phyloP scores from a whole-genome alignment of 371 early-diverging fungal species.

The Globomyces sp. region DNA sequence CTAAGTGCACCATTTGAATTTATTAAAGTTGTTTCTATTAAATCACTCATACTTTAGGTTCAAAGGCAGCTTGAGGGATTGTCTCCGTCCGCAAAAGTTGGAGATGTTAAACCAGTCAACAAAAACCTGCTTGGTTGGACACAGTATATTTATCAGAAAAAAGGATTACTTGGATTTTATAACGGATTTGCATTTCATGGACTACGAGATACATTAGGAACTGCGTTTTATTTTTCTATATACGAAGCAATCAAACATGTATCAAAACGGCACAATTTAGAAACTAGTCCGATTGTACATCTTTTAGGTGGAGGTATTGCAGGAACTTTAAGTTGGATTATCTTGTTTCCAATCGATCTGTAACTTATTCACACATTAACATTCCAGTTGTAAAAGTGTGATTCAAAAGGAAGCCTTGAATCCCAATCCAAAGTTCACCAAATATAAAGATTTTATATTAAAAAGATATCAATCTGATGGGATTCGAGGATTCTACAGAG shows the following conservation, averaged over 20 bases:
- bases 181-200: constrained; percentile 37
- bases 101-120: not conserved
- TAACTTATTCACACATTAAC: constrained; percentile 12
- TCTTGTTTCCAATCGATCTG: constrained; percentile 50
- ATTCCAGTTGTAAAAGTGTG: constrained; percentile 36
- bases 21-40: constrained; percentile 29
- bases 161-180: constrained; percentile 30
- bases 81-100: too few species aligned
- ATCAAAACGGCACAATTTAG: constrained; percentile 14
- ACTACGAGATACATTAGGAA: constrained; percentile 37
- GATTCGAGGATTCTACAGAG: constrained; percentile 42
- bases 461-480: constrained; percentile 30
- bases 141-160: constrained; percentile 29
- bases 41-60: not conserved
- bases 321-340: constrained; percentile 42
- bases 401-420: constrained; percentile 42
- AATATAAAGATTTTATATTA: not conserved
- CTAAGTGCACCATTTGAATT: constrained; percentile 50
- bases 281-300: constrained; percentile 8
- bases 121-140: constrained; percentile 31
- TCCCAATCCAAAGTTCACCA: constrained; percentile 25
- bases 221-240: constrained; percentile 41
- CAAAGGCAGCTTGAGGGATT: constrained; percentile 24
- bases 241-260: constrained; percentile 38
- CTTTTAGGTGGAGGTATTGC: constrained; percentile 45